These are phyloP conservation scores for Diutina neorugosa DNA, from an alignment of 1,139 yeast genomes.

Conservation along the genomic window DNA sequence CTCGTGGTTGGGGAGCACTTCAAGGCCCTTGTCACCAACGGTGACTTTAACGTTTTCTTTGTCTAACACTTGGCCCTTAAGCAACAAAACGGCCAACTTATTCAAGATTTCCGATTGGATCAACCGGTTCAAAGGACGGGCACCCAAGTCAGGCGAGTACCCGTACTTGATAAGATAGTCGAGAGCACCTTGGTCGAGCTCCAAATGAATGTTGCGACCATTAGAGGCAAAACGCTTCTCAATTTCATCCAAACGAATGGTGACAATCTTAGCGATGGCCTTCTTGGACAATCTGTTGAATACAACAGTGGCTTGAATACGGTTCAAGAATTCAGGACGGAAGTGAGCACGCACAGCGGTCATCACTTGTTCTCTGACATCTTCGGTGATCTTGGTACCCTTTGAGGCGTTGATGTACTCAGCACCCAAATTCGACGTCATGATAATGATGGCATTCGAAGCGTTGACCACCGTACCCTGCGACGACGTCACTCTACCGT, in stretches of 20 bases:
- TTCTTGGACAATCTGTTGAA: constrained; percentile 86
- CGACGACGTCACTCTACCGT: constrained; percentile 90
- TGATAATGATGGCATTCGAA: constrained; percentile 81
- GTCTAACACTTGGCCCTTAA: constrained; percentile 79
- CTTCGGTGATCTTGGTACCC: constrained; percentile 49
- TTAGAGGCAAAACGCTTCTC: constrained; percentile 75
- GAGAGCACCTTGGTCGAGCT: constrained; percentile 60
- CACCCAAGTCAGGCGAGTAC: constrained; percentile 89
- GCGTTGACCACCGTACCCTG: constrained; percentile 91
- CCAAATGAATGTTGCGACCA: constrained; percentile 64
- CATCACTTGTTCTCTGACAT: constrained; percentile 72
- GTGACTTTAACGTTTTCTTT: constrained; percentile 71
- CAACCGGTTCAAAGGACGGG: constrained; percentile 91
- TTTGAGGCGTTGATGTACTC: constrained; percentile 66
- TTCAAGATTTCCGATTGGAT: constrained; percentile 83
- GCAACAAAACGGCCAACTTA: constrained; percentile 73
- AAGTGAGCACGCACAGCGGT: constrained; percentile 78
- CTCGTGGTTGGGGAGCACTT: constrained; percentile 80
- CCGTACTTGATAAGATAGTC: constrained; percentile 78
- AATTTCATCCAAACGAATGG: constrained; percentile 70
- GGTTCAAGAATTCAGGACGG: constrained; percentile 94
- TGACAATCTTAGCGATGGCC: constrained; percentile 86
- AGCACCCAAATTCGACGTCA: constrained; percentile 98
- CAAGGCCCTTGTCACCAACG: constrained; percentile 51
- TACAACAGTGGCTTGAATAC: constrained; percentile 84